Base-by-base conservation (phyloP, 495 filamentous ascomycete genomes). In the Trichodelitschia bisporula region DNA sequence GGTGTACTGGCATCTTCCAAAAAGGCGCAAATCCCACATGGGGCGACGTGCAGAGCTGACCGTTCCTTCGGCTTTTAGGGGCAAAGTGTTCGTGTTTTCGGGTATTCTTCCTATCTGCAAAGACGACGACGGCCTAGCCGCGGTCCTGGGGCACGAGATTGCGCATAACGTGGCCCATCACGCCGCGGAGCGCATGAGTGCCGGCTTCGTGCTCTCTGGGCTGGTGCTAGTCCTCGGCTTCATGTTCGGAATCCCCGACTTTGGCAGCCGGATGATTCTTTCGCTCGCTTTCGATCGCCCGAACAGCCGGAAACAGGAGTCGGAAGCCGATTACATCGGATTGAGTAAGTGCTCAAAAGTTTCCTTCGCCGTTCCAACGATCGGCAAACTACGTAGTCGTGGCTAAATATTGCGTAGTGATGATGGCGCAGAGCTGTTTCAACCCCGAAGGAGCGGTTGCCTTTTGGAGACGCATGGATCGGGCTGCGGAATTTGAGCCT, bases 1-100 rank as follows among this genome's bases (percentile, higher is more conserved):
- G n/a, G n/a, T n/a, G n/a, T n/a, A n/a, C n/a, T n/a, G n/a, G n/a
- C n/a, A n/a, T n/a, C n/a, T n/a, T n/a, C n/a, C n/a, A n/a, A n/a
- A 25, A 24, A 34, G 8, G n/a, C 19, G 13, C 29, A n/a, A 15
- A 2, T 30, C 29, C 12, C 5, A 24, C 6, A 16, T 18, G 4
- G 0, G 12, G 18, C 4, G 8, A 25, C 12, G 8, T 15, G 21
- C 26, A 4, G 15, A 6, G 21, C 8, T n/a, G 18, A 18, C 11
- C 26, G 32, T 20, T 43, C 40, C 37, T 29, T 32, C 23, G 12
- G 24, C 19, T 12, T 24, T 28, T 14, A 68, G 66, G 4, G 83
- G 82, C 1, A 89, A 90, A 41, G 82, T 95, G 12, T 92, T 93
- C 41, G 83, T 95, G 3, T 90, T 74, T 39, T 76, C 66, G 6